phyloP scores from a whole-genome alignment of 2,329 filamentous ascomycete genomes.

The Elsinoe necatrix region DNA sequence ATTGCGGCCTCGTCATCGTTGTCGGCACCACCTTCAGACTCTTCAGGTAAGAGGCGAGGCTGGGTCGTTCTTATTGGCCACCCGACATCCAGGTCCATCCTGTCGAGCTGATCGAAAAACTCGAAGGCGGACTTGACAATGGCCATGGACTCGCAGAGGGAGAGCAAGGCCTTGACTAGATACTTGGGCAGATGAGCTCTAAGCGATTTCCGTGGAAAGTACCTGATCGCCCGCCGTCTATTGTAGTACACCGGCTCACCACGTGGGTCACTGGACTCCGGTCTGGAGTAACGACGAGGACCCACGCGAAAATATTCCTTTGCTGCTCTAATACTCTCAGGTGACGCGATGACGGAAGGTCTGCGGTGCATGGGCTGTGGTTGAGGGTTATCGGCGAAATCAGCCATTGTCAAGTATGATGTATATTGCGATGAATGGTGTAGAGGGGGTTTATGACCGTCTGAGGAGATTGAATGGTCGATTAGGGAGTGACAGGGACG shows the following conservation, averaged over 20 bases:
- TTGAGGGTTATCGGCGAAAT: slow-evolving; percentile 29
- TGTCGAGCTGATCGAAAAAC: slow-evolving; percentile 18
- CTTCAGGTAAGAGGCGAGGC: slow-evolving; percentile 6
- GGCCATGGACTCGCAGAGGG: slow-evolving; percentile 21
- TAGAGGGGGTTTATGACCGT: not conserved
- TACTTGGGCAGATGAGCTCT: not conserved
- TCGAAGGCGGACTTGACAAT: not conserved
- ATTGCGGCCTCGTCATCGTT: not conserved
- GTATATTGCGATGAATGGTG: not conserved
- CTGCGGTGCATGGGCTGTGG: not conserved
- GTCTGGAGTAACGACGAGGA: not conserved
- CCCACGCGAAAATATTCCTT: not conserved
- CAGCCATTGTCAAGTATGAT: slow-evolving; percentile 17
- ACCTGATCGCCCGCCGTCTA: not conserved
- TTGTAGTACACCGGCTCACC: not conserved
- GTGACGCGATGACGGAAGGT: not conserved
- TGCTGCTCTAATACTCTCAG: not conserved
- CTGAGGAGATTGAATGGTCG: not conserved
- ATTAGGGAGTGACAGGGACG: not conserved
- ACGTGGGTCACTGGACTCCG: not conserved
- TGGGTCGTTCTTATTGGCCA: slow-evolving; percentile 23
- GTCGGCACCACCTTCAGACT: not conserved
- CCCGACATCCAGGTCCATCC: slow-evolving; percentile 27
- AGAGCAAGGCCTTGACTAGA: slow-evolving; percentile 27
- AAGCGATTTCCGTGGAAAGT: not conserved